phyloP scores from a whole-genome alignment of 306 rosid species.

The Dicorynia guianensis region DNA sequence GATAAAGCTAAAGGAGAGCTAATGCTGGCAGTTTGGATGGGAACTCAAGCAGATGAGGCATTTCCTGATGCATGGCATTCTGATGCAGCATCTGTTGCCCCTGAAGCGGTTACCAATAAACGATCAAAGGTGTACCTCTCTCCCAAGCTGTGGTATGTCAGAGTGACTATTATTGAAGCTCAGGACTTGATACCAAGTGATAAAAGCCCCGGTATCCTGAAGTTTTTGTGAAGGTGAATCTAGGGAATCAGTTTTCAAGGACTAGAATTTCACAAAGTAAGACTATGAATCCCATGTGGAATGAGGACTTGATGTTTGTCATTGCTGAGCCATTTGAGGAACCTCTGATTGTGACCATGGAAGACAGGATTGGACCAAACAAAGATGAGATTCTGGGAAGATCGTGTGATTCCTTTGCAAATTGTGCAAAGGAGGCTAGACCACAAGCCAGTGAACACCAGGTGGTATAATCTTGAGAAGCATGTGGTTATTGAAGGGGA shows the following conservation, averaged over 20 bases:
- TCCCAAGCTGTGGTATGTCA: slow-evolving; percentile 91
- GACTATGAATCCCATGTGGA: slow-evolving; percentile 81
- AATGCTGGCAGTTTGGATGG: slow-evolving; percentile 98
- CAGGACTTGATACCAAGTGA: slow-evolving; percentile 79
- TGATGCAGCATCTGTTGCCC: slow-evolving; percentile 82
- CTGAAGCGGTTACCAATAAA: slow-evolving; percentile 70
- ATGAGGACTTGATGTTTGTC: slow-evolving; percentile 86
- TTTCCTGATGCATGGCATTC: slow-evolving; percentile 96
- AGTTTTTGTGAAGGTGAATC: slow-evolving; percentile 67
- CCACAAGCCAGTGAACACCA: slow-evolving; percentile 82
- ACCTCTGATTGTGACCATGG: slow-evolving; percentile 71
- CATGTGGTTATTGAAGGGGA: slow-evolving; percentile 70
- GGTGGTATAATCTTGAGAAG: slow-evolving; percentile 89
- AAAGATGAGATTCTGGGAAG: slow-evolving; percentile 85
- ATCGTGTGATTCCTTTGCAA: slow-evolving; percentile 78
- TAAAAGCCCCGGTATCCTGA: slow-evolving; percentile 76
- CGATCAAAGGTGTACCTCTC: slow-evolving; percentile 87
- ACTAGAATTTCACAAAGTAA: slow-evolving; percentile 72
- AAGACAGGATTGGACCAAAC: slow-evolving; percentile 71
- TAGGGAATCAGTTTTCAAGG: slow-evolving; percentile 69
- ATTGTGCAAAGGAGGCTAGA: slow-evolving; percentile 81
- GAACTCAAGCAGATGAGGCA: slow-evolving; percentile 97
- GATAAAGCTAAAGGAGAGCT: slow-evolving; percentile 77
- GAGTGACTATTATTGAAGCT: slow-evolving; percentile 91
- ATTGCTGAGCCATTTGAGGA: slow-evolving; percentile 92